Evolutionary conservation across 2,329 filamentous ascomycete species (phyloP).

Genomic region (Cercospora zeae-maydis): DNA sequence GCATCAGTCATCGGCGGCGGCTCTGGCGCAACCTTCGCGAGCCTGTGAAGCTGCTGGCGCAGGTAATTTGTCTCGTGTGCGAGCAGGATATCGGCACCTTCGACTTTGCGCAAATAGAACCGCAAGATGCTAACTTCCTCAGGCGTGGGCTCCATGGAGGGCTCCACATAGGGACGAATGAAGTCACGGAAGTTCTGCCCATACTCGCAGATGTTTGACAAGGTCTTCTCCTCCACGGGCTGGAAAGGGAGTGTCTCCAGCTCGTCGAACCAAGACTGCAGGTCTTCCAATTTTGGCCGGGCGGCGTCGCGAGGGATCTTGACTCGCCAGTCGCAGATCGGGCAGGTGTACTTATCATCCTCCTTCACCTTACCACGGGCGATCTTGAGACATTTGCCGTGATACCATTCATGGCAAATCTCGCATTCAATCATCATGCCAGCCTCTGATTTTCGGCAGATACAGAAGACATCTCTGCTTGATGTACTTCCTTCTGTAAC

Average conservation of each 20-base stretch:
- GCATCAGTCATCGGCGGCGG: constrained; percentile 81
- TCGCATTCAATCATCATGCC: constrained; percentile 99
- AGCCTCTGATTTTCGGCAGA: constrained; percentile 86
- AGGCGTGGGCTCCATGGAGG: constrained; percentile 67
- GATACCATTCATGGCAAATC: constrained; percentile 98
- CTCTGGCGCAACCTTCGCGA: constrained; percentile 82
- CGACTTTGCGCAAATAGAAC: constrained; percentile 95
- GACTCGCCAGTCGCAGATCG: constrained; percentile 95
- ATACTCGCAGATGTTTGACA: constrained; percentile 81
- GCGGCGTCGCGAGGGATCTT: constrained; percentile 96
- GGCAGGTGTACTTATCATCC: constrained; percentile 96
- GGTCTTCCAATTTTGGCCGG: constrained; percentile 87
- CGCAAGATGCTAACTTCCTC: constrained; percentile 86
- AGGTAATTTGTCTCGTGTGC: constrained; percentile 97
- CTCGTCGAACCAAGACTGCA: constrained; percentile 79
- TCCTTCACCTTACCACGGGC: constrained; percentile 97
- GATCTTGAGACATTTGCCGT: constrained; percentile 97
- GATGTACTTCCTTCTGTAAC: constrained; percentile 48
- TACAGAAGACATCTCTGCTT: constrained; percentile 85
- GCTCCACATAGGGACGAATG: constrained; percentile 75
- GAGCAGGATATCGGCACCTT: constrained; percentile 90
- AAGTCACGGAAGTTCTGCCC: constrained; percentile 81
- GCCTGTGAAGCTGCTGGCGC: constrained; percentile 90
- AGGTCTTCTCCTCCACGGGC: constrained; percentile 84
- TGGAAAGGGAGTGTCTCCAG: constrained; percentile 75